phyloP scores from a whole-genome alignment of 2,329 filamentous ascomycete genomes.

The Didymella arachidicola region DNA sequence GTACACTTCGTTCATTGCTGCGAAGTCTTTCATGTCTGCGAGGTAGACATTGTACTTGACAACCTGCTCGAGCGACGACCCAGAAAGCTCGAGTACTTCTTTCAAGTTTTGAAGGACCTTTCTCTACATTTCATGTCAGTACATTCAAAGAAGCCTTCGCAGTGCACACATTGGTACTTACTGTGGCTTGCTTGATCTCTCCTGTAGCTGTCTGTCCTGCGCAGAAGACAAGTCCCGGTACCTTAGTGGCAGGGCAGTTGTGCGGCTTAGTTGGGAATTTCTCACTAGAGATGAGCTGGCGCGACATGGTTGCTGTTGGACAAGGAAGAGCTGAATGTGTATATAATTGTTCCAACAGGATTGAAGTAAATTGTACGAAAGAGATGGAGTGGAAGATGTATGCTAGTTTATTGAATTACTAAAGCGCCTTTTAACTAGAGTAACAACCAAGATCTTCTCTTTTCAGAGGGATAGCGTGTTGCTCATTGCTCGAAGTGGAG shows the following conservation, averaged over 20 bases:
- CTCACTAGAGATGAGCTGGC: conserved; percentile 36
- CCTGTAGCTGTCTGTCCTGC: conserved; percentile 37
- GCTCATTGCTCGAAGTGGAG: conserved; percentile 1
- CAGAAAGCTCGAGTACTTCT: conserved; percentile 36
- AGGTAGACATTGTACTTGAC: conserved; percentile 45
- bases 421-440: conserved; percentile 9
- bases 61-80: conserved; percentile 40
- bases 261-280: conserved; percentile 37
- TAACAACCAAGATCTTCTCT: not conserved
- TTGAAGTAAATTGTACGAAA: not conserved
- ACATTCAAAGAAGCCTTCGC: not conserved
- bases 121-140: conserved; percentile 13
- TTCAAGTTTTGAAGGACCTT: conserved; percentile 34
- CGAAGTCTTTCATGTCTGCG: conserved; percentile 41
- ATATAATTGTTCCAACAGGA: not conserved
- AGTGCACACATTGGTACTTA: conserved; percentile 6
- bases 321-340: not conserved
- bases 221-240: conserved; percentile 36
- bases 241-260: conserved; percentile 34
- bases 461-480: not conserved
- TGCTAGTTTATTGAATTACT: not conserved
- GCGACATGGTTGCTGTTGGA: conserved; percentile 26
- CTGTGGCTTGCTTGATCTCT: conserved; percentile 37
- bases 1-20: conserved; percentile 43
- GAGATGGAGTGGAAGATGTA: not conserved